Base-by-base conservation (phyloP, 768 basidiomycete species). In the Boletus sensibilis region DNA sequence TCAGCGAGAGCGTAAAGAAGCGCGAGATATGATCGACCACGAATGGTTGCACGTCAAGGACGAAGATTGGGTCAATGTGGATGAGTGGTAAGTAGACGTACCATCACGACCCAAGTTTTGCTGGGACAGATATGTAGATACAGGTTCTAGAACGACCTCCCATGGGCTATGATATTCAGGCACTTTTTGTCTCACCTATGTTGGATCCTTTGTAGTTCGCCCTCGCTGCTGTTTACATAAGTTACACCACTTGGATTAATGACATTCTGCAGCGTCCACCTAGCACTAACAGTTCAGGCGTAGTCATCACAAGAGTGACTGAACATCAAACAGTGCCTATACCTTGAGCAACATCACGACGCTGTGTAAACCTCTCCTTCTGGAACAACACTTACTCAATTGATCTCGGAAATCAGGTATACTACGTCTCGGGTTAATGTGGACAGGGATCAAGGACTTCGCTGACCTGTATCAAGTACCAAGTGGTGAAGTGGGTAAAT, bases 21-120 rank as follows among this genome's bases (percentile, higher is more conserved):
- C 93, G 14, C 78, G 82, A 37, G 89, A 92, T 55, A 78, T 94
- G 76, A 77, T 86, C 51, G 76, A 83, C 53, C 90, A 94, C 65
- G 73, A 78, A 48, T 97, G 94, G 94, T 71, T 96, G 55, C 71
- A 72, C 21, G 64, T 76, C 56, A 66, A 72, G 40, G 71, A 77
- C 39, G 68, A 62, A 37, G 68, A 62, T 37, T 63, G 71, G 61
- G 47, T 54, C 27, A 57, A 65, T 41, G 60, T 66, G 40, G 73
- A 61, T 25, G 61, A 61, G 31, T 74, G 74, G 67, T 76, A 59
- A 72, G 43, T n/a, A 42, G 37, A 42, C 16, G 14, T 33, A 34
- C 49, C 31, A 47, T 44, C 40, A 35, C 16, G 42, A 29, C 35
- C 12, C 40, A 54, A 18, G 27, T 46, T 35, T 37, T 44, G 14